phyloP scores from a whole-genome alignment of 1,284 basidiomycete genomes.

The Flammula alnicola region DNA sequence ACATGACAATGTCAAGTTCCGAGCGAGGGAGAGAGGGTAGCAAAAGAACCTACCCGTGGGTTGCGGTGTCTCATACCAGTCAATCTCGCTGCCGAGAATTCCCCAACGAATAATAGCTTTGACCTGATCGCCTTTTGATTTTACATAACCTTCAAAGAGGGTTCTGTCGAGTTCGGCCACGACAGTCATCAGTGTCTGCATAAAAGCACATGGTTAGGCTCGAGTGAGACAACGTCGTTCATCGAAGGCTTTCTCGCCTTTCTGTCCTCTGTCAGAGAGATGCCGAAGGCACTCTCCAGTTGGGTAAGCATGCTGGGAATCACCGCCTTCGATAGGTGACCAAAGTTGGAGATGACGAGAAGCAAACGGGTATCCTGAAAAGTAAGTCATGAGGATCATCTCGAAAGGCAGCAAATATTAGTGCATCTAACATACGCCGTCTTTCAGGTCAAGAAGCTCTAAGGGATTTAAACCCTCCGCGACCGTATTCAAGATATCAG shows the following conservation, averaged over 20 bases:
- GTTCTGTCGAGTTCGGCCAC: constrained; percentile 85
- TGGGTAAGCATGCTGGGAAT: constrained; percentile 85
- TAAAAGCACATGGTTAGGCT: constrained; percentile 7
- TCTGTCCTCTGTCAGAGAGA: constrained; percentile 78
- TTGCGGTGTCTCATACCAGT: constrained; percentile 91
- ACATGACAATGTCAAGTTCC: constrained; percentile 13
- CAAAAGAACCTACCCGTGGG: constrained; percentile 69
- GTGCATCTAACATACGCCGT: constrained; percentile 54
- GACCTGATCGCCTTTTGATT: constrained; percentile 75
- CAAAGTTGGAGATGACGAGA: constrained; percentile 90
- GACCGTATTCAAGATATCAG: constrained; percentile 34
- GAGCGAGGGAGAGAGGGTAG: constrained; percentile 1
- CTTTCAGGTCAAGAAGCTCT: constrained; percentile 62
- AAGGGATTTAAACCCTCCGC: constrained; percentile 49
- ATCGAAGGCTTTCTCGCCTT: constrained; percentile 43
- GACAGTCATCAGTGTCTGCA: constrained; percentile 75
- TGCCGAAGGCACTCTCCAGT: constrained; percentile 79
- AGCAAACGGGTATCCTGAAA: constrained; percentile 85
- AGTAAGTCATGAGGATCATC: constrained; percentile 13
- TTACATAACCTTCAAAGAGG: constrained; percentile 87
- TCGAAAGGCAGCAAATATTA: constrained; percentile 8
- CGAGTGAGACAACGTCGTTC: background rate
- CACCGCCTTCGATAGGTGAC: constrained; percentile 70
- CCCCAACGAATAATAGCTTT: constrained; percentile 76
- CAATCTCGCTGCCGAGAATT: constrained; percentile 79